Evolutionary conservation across 106 monocot species (phyloP), one percentile per base, ranked within the genome.

Genomic region (Acanthochlamys bracteata): DNA sequence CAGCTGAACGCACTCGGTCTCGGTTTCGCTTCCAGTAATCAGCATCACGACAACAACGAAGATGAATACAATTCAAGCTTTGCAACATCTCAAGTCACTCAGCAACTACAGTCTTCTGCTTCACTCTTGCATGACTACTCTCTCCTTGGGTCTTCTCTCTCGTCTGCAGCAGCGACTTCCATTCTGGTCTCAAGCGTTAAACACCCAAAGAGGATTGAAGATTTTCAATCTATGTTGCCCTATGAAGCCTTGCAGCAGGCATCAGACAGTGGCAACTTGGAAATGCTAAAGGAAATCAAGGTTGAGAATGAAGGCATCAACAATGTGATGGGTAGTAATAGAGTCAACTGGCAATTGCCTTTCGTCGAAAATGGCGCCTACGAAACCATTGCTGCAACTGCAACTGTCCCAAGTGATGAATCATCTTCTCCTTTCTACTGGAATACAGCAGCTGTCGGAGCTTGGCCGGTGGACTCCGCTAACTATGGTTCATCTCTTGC

Each of bases 401-500:
- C 41, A 6, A 42, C 26, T 41, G 33, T 7, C 9, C 49, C 19
- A 4, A 20, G 9, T 42, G 61, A 46, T 33, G 4, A 33, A 33
- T 33, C 33, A 46, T 11, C 45, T 15, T 59, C 61, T 15, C 56
- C 60, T 15, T 27, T 78, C 4, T 78, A 67, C 23, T 72, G 71
- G 77, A 77, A 58, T 60, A 21, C 51, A 12, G 41, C 49, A 17
- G 49, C 49, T 3, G 61, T 70, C 16, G 72, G 66, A 7, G 39
- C 33, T 26, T 71, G 75, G 81, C 60, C 76, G 1, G 33, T 33
- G 33, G 76, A 73, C 25, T 40, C 73, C 23, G 24, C 54, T 11
- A 83, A 70, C 64, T 75, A 26, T 57, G 76, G 69, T 20, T 62
- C 83, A 4, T 84, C 83, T 7, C 55, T 79, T 26, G 68, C 79